These are phyloP conservation scores for Scutellaria baicalensis DNA, from an alignment of 257 asterid species.

Conservation along the genomic window DNA sequence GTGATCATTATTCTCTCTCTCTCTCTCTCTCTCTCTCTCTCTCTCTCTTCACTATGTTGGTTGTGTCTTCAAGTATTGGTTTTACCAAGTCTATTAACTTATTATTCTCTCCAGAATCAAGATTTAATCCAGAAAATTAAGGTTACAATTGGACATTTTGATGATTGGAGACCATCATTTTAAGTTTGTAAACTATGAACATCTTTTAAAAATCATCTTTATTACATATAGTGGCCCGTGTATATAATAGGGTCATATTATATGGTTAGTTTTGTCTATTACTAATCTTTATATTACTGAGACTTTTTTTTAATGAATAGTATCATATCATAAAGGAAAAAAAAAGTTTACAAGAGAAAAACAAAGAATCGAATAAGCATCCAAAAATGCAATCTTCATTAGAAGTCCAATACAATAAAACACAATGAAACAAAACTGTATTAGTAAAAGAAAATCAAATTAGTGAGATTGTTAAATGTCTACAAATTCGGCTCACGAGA, in stretches of 20 bases:
- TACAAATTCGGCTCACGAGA: background rate
- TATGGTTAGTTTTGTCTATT: background rate
- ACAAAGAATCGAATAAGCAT: no score
- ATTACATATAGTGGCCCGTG: background rate
- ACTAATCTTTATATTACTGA: background rate
- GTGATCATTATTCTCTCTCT: constrained; percentile 50
- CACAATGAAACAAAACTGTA: no score
- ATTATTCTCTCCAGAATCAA: background rate
- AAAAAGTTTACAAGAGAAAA: no score
- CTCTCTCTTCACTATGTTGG: no score
- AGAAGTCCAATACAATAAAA: no score
- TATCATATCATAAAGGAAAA: no score
- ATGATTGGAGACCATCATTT: background rate
- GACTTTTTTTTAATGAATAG: no score
- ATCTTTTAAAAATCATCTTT: background rate
- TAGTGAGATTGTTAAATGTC: background rate
- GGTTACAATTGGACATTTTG: background rate
- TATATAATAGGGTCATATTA: background rate
- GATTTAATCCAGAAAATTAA: background rate
- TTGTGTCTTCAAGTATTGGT: background rate
- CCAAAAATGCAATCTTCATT: no score
- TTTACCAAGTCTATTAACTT: background rate
- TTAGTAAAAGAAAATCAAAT: no score
- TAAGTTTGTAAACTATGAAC: background rate
- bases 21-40: background rate